Evolutionary conservation across 1,284 basidiomycete species (phyloP).

Genomic region (Lentinus polychrous): DNA sequence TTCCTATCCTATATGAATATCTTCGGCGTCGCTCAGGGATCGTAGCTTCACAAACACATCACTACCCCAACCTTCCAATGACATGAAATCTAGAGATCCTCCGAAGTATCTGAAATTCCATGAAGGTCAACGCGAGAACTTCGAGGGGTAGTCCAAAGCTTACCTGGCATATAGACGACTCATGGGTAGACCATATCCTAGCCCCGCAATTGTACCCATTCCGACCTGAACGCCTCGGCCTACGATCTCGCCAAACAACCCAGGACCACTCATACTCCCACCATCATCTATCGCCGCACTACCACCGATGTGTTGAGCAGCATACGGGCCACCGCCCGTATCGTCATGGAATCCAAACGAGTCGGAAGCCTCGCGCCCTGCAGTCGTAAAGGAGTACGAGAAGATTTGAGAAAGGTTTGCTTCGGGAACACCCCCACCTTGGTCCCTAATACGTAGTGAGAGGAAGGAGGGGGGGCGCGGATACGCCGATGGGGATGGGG

Average conservation of each 20-base stretch:
- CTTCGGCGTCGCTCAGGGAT: slow-evolving; percentile 62
- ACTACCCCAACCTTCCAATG: slow-evolving; percentile 80
- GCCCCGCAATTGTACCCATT: slow-evolving; percentile 72
- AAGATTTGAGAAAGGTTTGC: slow-evolving; percentile 75
- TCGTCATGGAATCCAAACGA: slow-evolving; percentile 32
- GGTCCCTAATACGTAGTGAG: slow-evolving; percentile 76
- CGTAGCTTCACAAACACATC: slow-evolving; percentile 74
- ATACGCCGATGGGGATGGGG: slow-evolving; percentile 4
- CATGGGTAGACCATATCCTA: slow-evolving; percentile 85
- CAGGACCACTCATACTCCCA: slow-evolving; percentile 22
- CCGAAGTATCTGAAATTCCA: slow-evolving; percentile 59
- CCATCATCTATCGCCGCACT: slow-evolving; percentile 46
- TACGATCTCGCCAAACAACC: slow-evolving; percentile 70
- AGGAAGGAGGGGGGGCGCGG: slow-evolving; percentile 43
- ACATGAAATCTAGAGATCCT: slow-evolving; percentile 69
- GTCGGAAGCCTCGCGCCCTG: slow-evolving; percentile 34
- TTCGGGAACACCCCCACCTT: slow-evolving; percentile 79
- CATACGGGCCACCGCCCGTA: slow-evolving; percentile 59
- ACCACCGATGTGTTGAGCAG: slow-evolving; percentile 66
- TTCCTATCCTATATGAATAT: slow-evolving; percentile 29
- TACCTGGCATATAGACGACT: slow-evolving; percentile 73
- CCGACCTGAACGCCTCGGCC: slow-evolving; percentile 68
- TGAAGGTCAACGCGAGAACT: neutral
- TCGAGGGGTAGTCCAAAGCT: slow-evolving; percentile 12
- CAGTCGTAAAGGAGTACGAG: slow-evolving; percentile 88